Evolutionary conservation across 2,329 filamentous ascomycete genomes (phyloP), one percentile per base, ranked within the genome.

Genomic region (Domatiomyces globalis): DNA sequence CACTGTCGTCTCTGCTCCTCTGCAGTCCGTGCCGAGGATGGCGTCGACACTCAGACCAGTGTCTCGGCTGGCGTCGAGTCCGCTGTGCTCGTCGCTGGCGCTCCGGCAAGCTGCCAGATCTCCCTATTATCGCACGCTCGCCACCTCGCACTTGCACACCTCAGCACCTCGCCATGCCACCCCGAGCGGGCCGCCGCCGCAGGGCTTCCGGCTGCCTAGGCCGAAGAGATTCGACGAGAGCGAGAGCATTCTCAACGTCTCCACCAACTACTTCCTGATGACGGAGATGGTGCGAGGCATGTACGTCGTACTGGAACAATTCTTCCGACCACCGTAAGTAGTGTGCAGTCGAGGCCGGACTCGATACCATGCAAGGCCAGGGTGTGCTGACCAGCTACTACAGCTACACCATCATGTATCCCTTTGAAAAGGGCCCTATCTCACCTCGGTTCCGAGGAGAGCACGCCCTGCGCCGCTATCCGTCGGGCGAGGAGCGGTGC

Each of bases 351-450:
- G 45, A 27, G 47, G 46, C 15, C 33, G 15, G 10, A 39, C 45
- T 51, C 17, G 29, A 25, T 15, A 3, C n/a, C 15, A n/a, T 47
- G 17, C 2, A 12, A 27, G 12, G 18, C 9, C 17, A 25, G 18
- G 7, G 1, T 27, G 17, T 45, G 12, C 17, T 33, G 12, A 48
- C 29, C 25, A 12, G 18, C 20, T 33, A 17, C 33, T 33, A 25
- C 63, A 95, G 89, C 63, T 95, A 96, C 72, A 98, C 92, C 48
- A 98, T 98, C 66, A 95, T 81, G 76, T 98, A 98, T 67, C 92
- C 92, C 44, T 98, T 95, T 71, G 92, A 98, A 70, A 98, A 98
- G 78, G 92, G 92, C 46, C 92, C 92, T 55, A 95, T 98, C 68
- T 95, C 89, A 36, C 92, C 92, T 55, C 85, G 92, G 62, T 98